Percentiles rank a stretch among this genome's conserved stretches.
Evolutionary conservation across 768 basidiomycete species (phyloP).

Genomic region (Saitozyma sp.): DNA sequence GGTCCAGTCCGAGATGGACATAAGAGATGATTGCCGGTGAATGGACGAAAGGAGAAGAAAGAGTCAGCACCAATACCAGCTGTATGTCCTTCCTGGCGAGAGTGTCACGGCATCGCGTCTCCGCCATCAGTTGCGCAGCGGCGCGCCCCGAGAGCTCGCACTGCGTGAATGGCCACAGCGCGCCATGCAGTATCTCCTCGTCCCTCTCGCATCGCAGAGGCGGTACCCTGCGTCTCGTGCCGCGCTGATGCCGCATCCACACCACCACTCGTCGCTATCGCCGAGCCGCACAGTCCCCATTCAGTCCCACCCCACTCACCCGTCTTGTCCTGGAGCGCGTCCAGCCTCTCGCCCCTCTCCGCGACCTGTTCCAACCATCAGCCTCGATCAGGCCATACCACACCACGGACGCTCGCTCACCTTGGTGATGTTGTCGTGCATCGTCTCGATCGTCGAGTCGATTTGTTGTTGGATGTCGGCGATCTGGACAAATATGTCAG

Average conservation of each 20-base stretch:
- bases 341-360: conserved; percentile 89
- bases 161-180: background rate
- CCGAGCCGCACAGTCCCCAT: background rate
- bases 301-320: conserved; percentile 65
- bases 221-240: no score
- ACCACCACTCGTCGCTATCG: background rate
- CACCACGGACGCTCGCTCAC: conserved; percentile 53
- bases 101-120: no score
- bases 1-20: no score
- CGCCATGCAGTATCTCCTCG: no score
- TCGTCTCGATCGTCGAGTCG: conserved; percentile 93
- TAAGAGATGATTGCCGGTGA: no score
- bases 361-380: conserved; percentile 54
- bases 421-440: conserved; percentile 96
- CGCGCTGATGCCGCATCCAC: no score
- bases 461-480: conserved; percentile 92
- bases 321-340: conserved; percentile 96
- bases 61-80: no score
- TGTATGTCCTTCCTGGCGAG: no score
- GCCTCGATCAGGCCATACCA: background rate
- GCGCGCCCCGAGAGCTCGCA: no score
- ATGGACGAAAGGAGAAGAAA: no score
- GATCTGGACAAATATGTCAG: conserved; percentile 58
- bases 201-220: no score
- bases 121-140: background rate